Base-by-base conservation (phyloP, 116 monocot genomes). In the Phalaenopsis hybrid region DNA sequence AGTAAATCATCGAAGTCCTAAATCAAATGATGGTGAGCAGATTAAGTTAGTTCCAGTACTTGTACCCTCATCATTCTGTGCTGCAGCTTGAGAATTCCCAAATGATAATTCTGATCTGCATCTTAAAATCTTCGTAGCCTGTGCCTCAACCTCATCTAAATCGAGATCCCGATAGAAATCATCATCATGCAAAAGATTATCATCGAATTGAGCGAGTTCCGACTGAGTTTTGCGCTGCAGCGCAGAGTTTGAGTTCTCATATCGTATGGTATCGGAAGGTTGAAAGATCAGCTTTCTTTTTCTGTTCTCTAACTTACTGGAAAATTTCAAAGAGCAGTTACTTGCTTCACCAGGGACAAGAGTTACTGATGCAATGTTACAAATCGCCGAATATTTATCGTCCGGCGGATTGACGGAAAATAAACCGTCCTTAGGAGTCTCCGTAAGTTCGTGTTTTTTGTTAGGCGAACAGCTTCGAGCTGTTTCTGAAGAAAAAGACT, bases 131-230 rank as follows among this genome's bases (percentile, higher is more conserved):
- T 89, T 85, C 15, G 92, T 80, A 44, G 97, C 97, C 80, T 98
- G 89, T 81, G 86, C 92, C 81, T 98, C 98, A n/a, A 95, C 78
- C 81, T 90, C 89, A 88, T 98, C 97, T 63, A 98, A 89, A 90
- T 98, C 95, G 61, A 98, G 78, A 43, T 82, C 80, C 85, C 85
- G 74, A 74, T 89, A 98, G 76, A 98, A 95, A 80, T 90, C 93
- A 76, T 98, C 90, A 78, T 85, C 84, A 12, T 33, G 88, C 9
- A 76, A 63, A 18, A 83, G 20, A 51, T 81, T 59, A 31, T 45
- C 13, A 68, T 59, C 51, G 51, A 18, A 20, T 52, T 46, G 6
- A 25, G 15, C 57, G 86, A 43, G n/a, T 8, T 46, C 55, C 25
- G 61, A 69, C 15, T 61, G 23, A 49, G 6, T 55, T 55, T 55